Evolutionary conservation across 1,284 basidiomycete species (phyloP).

Genomic region (Fistulina hepatica): DNA sequence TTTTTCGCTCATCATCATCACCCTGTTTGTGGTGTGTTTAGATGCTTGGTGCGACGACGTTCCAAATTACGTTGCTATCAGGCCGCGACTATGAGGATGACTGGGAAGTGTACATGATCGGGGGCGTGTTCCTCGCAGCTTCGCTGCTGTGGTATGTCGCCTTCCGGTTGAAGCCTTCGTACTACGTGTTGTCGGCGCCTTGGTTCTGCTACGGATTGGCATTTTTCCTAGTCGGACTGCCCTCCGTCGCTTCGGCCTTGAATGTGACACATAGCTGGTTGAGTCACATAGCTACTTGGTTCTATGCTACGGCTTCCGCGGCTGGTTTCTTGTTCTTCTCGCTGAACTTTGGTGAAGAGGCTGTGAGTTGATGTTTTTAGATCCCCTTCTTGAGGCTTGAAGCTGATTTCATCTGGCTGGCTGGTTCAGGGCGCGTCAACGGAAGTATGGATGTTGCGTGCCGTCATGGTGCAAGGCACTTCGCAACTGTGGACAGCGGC

Average conservation of each 20-base stretch:
- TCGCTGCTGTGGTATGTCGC: constrained; percentile 82
- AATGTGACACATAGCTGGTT: constrained; percentile 49
- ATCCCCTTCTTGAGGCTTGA: too few relatives aligned
- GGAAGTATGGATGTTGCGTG: constrained; percentile 81
- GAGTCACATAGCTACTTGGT: constrained; percentile 73
- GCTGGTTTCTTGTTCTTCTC: constrained; percentile 88
- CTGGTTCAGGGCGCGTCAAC: constrained; percentile 80
- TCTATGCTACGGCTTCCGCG: constrained; percentile 77
- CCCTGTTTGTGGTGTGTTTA: constrained; percentile 21
- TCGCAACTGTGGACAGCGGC: constrained; percentile 90
- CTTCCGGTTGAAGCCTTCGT: constrained; percentile 78
- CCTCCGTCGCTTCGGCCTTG: constrained; percentile 58
- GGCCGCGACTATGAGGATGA: constrained; percentile 74
- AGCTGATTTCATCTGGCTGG: constrained; percentile 11
- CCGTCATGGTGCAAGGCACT: constrained; percentile 83
- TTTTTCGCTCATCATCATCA: not conserved
- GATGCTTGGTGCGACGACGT: constrained; percentile 81
- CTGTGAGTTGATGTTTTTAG: too few relatives aligned
- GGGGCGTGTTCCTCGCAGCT: constrained; percentile 72
- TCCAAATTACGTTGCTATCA: constrained; percentile 82
- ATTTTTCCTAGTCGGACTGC: constrained; percentile 81
- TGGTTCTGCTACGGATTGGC: constrained; percentile 83
- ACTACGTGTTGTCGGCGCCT: constrained; percentile 73
- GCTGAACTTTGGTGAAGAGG: constrained; percentile 91
- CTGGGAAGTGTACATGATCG: constrained; percentile 77